Percentiles rank a stretch among this genome's conserved stretches.
Conservation (phyloP, 2,329 filamentous ascomycete genomes). For the Verticillium isaacii region DNA sequence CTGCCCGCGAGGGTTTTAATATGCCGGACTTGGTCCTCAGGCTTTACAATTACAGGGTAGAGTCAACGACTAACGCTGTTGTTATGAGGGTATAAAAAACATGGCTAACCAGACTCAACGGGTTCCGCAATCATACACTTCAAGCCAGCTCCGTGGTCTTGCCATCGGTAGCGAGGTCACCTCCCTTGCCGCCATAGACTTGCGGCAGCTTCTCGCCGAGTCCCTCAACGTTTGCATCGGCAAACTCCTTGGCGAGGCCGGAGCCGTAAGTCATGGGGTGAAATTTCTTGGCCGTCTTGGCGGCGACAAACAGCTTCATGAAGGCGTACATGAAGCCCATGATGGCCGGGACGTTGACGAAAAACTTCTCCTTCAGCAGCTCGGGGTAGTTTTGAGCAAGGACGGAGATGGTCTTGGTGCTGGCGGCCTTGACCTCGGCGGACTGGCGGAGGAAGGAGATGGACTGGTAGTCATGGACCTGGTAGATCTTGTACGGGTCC, state of each 20-base stretch:
- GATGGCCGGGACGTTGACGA: slow-evolving; percentile 85
- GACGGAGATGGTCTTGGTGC: slow-evolving; percentile 71
- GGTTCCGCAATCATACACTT: not conserved
- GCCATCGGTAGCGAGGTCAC: not conserved
- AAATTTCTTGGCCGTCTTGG: slow-evolving; percentile 74
- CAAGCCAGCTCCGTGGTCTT: not conserved
- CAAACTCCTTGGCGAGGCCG: slow-evolving; percentile 59
- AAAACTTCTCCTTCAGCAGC: slow-evolving; percentile 81
- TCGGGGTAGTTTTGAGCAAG: slow-evolving; percentile 86
- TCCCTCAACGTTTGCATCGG: slow-evolving; percentile 14
- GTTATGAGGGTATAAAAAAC: not conserved
- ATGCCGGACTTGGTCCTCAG: not conserved
- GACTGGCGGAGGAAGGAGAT: slow-evolving; percentile 85
- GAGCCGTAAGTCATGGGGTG: slow-evolving; percentile 72
- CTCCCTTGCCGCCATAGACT: slow-evolving; percentile 1
- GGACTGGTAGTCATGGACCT: slow-evolving; percentile 89
- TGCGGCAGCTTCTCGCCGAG: slow-evolving; percentile 3
- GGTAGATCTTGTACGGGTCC: slow-evolving; percentile 87
- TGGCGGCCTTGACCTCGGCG: slow-evolving; percentile 56
- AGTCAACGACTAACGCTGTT: not conserved
- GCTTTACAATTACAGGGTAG: not conserved
- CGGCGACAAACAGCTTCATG: slow-evolving; percentile 70
- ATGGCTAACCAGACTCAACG: not conserved
- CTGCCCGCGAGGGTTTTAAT: not conserved
- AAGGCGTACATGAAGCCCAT: slow-evolving; percentile 84